Base-by-base conservation (phyloP, 2,329 filamentous ascomycete genomes). In the Ophiosphaerella narmari region DNA sequence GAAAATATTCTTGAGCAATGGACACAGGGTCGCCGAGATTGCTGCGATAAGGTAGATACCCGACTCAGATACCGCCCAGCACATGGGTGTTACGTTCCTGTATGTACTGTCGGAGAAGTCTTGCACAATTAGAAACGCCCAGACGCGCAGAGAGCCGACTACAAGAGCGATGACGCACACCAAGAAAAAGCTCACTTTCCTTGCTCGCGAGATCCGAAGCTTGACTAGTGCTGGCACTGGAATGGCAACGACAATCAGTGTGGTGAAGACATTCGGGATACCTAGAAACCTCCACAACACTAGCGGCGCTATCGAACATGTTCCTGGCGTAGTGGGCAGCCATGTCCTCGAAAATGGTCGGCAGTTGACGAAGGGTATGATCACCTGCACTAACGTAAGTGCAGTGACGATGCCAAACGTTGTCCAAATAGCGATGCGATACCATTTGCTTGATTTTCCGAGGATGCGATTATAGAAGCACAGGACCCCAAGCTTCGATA, bases 341-440 rank as follows among this genome's bases (percentile, higher is more conserved):
- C 60, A 65, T 11, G 41, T 60, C 1, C 54, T 39, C 16, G 44
- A 31, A 39, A 65, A 62, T n/a, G 62, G 62, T 18, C 50, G 55
- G 49, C 62, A 63, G 35, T 65, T 65, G 18, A 44, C 44, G 36
- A 65, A 59, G 4, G 62, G 62, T 29, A 63, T 59, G 12, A 65
- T 31, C 43, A 59, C 26, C 39, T 65, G 62, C 26, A 55, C 47
- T 21, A 63, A n/a, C 11, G 56, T 29, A 24, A 57, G 55, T n/a
- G 26, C 13, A 11, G 55, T 32, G 33, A 56, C 54, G 36, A 63
- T 38, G 13, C 44, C 26, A 29, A 60, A 60, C 18, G 60, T 63
- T 6, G 24, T 31, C 9, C 43, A 44, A 21, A 65, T 62, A 40
- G 45, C 46, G 24, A 50, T 24, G 2, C 48, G 45, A 35, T 48